Base-by-base conservation (phyloP, 768 basidiomycete genomes). In the Plicaturopsis crispa region DNA sequence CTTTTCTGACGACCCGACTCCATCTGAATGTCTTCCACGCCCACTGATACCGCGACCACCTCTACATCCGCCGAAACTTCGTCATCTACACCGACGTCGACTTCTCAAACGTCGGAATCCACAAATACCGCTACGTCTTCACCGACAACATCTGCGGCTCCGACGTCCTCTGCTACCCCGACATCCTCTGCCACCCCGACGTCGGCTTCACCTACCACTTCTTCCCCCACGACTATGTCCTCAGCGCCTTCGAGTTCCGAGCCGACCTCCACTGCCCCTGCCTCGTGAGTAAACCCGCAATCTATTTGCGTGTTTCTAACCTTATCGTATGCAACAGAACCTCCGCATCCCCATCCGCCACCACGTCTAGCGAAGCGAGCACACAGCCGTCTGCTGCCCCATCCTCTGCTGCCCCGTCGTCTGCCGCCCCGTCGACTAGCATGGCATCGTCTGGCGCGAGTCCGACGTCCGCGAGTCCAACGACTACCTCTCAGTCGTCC, bases 161-260 rank as follows among this genome's bases (percentile, higher is more conserved):
- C 54, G 20, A 48, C 47, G 30, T 42, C 55, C 31, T 23, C 52
- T 38, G 48, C 51, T 31, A 41, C 52, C 31, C 36, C 22, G 19
- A 18, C 43, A 31, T 14, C 24, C n/a, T 33, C 45, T 17, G 21
- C 42, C 13, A 20, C 28, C 10, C 20, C 24, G 6, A 11, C 18
- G 33, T 33, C 36, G 16, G 31, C 54, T 7, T 43, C 46, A 7
- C 45, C 39, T 5, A 43, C 44, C 39, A 48, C 40, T 24, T 41
- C 59, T n/a, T 14, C 45, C 24, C 19, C 24, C 28, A 38, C 51
- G 8, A 44, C 43, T 14, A 40, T 49, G 11, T 42, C 54, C 20
- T 33, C 47, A 23, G 7, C 50, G 8, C 16, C 49, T 18, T 44
- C 55, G n/a, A 48, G 47, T 35, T 36, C 48, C 17, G 42, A 47